Evolutionary conservation across 306 rosid species (phyloP).

Genomic region (Psophocarpus tetragonolobus): DNA sequence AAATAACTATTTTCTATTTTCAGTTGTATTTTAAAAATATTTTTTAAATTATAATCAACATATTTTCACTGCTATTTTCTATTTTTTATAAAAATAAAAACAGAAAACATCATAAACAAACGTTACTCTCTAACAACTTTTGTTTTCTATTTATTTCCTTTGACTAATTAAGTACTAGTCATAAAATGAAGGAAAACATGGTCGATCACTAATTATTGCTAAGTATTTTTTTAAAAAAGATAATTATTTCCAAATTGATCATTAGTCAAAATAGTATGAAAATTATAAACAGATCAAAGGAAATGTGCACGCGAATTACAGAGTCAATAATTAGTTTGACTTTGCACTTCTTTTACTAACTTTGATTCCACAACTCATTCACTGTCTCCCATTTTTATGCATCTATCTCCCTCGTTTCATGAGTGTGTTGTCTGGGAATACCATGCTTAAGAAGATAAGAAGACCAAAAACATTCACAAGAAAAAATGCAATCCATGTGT

Average conservation of each 20-base stretch:
- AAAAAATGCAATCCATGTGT: background rate
- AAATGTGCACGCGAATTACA: background rate
- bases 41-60: no score
- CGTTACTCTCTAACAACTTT: background rate
- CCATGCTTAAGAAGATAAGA: background rate
- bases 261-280: background rate
- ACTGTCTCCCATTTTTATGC: constrained; percentile 2
- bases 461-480: background rate
- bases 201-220: no score
- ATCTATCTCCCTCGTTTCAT: background rate
- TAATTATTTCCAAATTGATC: background rate
- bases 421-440: background rate
- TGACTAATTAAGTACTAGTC: background rate
- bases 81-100: no score
- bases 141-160: no score
- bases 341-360: background rate
- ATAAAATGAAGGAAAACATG: background rate
- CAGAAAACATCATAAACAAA: no score
- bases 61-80: no score
- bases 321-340: background rate
- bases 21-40: no score
- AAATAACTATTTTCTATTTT: no score
- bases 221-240: no score
- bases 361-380: background rate
- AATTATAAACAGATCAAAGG: constrained; percentile 9